Evolutionary conservation across 1,139 yeast species (phyloP).

Genomic region (Nakaseomyces uthaithaninus): DNA sequence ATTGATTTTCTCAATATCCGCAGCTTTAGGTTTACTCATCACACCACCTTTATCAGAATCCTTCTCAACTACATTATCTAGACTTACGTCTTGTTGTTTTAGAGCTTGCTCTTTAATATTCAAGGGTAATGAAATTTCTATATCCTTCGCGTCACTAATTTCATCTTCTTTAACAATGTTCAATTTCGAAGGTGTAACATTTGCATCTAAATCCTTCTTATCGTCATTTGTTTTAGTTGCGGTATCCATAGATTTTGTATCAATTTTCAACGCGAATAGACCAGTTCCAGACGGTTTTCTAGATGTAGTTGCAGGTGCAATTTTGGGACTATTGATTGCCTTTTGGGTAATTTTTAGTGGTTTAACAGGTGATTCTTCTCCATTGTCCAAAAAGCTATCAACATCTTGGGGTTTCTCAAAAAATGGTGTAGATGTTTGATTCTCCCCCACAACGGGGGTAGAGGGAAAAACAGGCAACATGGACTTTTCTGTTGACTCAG

Average conservation of each 20-base stretch:
- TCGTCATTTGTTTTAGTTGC: not conserved
- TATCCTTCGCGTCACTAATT: not conserved
- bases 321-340: constrained; percentile 17
- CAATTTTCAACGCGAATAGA: constrained; percentile 24
- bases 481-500: not conserved
- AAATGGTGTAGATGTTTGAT: constrained; percentile 1
- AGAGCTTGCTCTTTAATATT: not conserved
- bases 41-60: no score
- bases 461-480: constrained; percentile 12
- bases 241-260: constrained; percentile 9
- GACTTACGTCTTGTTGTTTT: no score
- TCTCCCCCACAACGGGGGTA: constrained; percentile 1
- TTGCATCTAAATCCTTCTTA: not conserved
- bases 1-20: no score
- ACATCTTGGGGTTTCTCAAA: constrained; percentile 4
- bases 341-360: constrained; percentile 33
- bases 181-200: not conserved
- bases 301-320: constrained; percentile 8
- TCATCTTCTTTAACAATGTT: not conserved
- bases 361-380: constrained; percentile 30
- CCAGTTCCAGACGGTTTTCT: constrained; percentile 30
- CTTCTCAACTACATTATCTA: no score
- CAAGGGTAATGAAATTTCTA: not conserved
- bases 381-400: constrained; percentile 8
- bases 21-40: no score